A percentile compares a stretch with the other conserved stretches of the same genome.
Evolutionary conservation across 78 protist species (phyloP).

Genomic region (Dictyostelium capitatum): DNA sequence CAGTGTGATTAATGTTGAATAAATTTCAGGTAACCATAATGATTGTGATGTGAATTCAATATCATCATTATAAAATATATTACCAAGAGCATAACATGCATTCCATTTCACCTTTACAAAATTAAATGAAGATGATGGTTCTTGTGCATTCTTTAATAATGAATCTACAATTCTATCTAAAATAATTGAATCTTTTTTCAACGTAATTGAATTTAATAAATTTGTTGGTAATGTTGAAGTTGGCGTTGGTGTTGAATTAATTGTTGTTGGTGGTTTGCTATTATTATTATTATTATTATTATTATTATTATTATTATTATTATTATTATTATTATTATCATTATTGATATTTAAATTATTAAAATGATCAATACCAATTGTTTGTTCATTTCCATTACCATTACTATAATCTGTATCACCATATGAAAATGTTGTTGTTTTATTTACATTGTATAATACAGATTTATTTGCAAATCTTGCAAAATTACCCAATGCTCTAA

Average conservation of each 20-base stretch:
- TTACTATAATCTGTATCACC: no score
- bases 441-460: conserved; percentile 4
- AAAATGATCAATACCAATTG: not conserved
- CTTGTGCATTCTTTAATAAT: conserved; percentile 52
- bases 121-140: conserved; percentile 72
- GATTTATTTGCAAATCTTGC: conserved; percentile 55
- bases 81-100: conserved; percentile 78
- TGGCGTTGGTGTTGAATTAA: no score
- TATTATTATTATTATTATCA: conserved; percentile 13
- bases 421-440: not conserved
- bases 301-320: not conserved
- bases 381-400: not conserved
- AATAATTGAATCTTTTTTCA: conserved; percentile 15
- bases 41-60: conserved; percentile 16
- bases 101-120: conserved; percentile 82
- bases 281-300: not conserved
- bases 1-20: conserved; percentile 18
- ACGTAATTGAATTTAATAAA: not conserved
- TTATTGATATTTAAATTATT: not conserved
- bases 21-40: conserved; percentile 47
- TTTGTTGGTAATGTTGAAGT: not conserved
- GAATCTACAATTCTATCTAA: conserved; percentile 53
- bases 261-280: conserved; percentile 9
- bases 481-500: conserved; percentile 70
- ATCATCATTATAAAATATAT: conserved; percentile 62